Percentiles rank a stretch among this genome's conserved stretches.
Conservation (phyloP, 148 eudicot genomes). For the Amaranthus cruentus region DNA sequence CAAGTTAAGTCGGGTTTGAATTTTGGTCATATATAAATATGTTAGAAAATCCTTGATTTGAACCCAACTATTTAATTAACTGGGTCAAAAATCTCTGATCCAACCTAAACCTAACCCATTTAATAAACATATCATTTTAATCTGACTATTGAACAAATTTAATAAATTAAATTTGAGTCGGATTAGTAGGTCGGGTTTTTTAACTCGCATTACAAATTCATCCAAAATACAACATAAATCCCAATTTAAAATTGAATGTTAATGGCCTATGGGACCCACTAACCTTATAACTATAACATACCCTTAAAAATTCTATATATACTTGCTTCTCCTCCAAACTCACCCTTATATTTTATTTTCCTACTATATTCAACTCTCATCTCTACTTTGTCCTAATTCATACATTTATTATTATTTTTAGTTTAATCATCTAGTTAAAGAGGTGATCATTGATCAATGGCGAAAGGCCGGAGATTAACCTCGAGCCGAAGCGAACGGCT, state of each 20-base stretch:
- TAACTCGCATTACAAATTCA: background rate
- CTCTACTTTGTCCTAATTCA: background rate
- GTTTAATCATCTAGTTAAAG: background rate
- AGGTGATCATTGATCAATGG: constrained; percentile 40
- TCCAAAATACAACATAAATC: constrained; percentile 24
- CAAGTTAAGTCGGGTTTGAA: no score
- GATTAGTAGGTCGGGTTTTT: no score
- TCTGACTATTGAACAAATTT: no score
- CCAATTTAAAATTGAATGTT: constrained; percentile 27
- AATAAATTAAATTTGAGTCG: no score
- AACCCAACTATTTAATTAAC: no score
- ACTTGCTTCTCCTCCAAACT: constrained; percentile 11
- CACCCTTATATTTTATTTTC: constrained; percentile 20
- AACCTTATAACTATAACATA: background rate
- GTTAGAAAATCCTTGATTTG: no score
- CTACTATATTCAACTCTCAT: background rate
- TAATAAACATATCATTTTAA: no score
- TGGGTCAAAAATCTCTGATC: no score
- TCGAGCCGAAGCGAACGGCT: constrained; percentile 66
- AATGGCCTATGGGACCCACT: constrained; percentile 14
- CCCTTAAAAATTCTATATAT: constrained; percentile 22
- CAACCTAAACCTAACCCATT: no score
- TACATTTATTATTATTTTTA: background rate
- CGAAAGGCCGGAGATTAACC: constrained; percentile 70
- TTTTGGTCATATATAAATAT: no score